Percentiles rank a stretch among this genome's conserved stretches.
phyloP scores from a whole-genome alignment of 495 filamentous ascomycete genomes.

The Margaritispora aquatica region DNA sequence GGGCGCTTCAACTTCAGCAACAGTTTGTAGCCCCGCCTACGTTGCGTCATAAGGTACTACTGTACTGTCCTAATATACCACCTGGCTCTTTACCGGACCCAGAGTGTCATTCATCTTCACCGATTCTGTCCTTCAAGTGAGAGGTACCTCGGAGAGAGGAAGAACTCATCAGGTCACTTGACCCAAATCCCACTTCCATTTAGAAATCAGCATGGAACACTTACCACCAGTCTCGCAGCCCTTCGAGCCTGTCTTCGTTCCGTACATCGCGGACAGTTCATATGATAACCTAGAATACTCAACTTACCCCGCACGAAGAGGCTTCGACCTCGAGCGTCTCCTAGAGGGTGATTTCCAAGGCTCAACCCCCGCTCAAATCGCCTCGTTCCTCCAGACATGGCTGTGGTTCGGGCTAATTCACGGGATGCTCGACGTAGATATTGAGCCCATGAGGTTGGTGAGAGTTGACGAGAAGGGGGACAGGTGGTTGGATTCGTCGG shows the following conservation, averaged over 20 bases:
- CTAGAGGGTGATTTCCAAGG: slow-evolving; percentile 9
- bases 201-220: slow-evolving; percentile 6
- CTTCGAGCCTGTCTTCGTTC: slow-evolving; percentile 11
- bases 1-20: no score
- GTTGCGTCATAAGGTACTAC: no score
- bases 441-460: slow-evolving; percentile 8
- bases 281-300: slow-evolving; percentile 14
- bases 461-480: neutral
- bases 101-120: neutral
- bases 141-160: no score
- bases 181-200: neutral
- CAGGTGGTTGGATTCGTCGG: slow-evolving; percentile 9
- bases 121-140: no score
- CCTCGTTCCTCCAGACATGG: slow-evolving; percentile 19
- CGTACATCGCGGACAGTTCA: slow-evolving; percentile 9
- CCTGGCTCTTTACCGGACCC: no score
- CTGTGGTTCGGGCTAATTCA: slow-evolving; percentile 19
- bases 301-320: slow-evolving; percentile 8
- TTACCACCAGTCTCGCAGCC: slow-evolving; percentile 5
- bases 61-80: no score
- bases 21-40: no score
- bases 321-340: slow-evolving; percentile 8
- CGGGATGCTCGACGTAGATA: slow-evolving; percentile 3
- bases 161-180: neutral
- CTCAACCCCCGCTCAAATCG: neutral